phyloP scores from a whole-genome alignment of 2,329 filamentous ascomycete species.

The Alternaria sp. region DNA sequence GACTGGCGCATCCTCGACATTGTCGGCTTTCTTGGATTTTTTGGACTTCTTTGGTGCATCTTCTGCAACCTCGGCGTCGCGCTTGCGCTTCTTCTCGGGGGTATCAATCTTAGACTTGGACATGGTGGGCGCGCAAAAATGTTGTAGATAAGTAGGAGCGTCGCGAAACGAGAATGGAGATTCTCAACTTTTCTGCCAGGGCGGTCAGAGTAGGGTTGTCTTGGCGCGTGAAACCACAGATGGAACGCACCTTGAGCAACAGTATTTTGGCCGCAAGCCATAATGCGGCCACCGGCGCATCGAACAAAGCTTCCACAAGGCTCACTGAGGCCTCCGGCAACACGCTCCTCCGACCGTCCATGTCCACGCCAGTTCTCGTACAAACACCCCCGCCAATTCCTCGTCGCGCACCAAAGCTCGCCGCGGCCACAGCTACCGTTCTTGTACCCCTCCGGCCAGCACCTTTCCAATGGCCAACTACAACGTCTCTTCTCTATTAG shows the following conservation, averaged over 20 bases:
- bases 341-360: conserved; percentile 24
- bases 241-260: conserved; percentile 18
- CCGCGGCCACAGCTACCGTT: conserved; percentile 72
- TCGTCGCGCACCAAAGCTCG: conserved; percentile 53
- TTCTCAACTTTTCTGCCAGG: conserved; percentile 35
- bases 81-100: conserved; percentile 47
- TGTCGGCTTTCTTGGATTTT: conserved; percentile 40
- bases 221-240: conserved; percentile 31
- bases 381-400: conserved; percentile 62
- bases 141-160: conserved; percentile 20
- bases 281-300: conserved; percentile 42
- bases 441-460: conserved; percentile 64
- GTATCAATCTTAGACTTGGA: conserved; percentile 36
- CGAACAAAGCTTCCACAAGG: conserved; percentile 41
- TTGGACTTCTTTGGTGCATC: conserved; percentile 43
- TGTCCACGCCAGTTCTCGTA: conserved; percentile 66
- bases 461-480: conserved; percentile 54
- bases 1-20: conserved; percentile 23
- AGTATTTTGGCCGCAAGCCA: conserved; percentile 22
- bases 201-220: conserved; percentile 26
- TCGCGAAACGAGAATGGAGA: conserved; percentile 24
- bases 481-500: conserved; percentile 77
- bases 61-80: conserved; percentile 38
- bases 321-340: conserved; percentile 31
- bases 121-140: conserved; percentile 22